Percentiles rank a stretch among this genome's conserved stretches.
Evolutionary conservation across 192 early-diverging fungal species (phyloP).

Genomic region (Chytriomyces sp.): DNA sequence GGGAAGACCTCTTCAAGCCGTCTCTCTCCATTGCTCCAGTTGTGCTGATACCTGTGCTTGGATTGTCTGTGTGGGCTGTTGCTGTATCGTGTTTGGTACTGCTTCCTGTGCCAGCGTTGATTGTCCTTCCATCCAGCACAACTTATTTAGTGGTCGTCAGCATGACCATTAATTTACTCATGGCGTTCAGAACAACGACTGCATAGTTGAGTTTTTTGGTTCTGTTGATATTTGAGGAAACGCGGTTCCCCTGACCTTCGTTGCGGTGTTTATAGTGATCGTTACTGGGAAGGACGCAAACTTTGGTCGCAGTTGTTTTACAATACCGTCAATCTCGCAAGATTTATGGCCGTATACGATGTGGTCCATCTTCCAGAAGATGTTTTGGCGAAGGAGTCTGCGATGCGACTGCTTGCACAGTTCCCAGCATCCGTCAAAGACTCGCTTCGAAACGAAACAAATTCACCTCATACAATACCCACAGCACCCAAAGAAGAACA

Average conservation of each 20-base stretch:
- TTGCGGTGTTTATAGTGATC: no score
- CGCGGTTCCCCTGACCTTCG: not conserved
- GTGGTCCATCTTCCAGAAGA: conserved; percentile 33
- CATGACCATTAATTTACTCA: conserved; percentile 51
- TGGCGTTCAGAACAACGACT: conserved; percentile 84
- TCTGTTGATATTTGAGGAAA: not conserved
- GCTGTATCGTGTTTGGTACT: no score
- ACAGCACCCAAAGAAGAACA: conserved; percentile 29
- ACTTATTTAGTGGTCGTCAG: not conserved
- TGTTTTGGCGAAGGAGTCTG: conserved; percentile 46
- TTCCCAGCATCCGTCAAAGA: conserved; percentile 81
- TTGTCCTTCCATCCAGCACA: not conserved
- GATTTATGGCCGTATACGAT: conserved; percentile 48
- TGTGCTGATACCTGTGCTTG: no score
- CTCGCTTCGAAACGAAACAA: conserved; percentile 62
- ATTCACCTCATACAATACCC: no score
- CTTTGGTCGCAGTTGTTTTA: conserved; percentile 76
- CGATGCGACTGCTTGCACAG: conserved; percentile 75
- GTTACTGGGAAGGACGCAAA: conserved; percentile 83
- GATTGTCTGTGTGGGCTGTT: no score
- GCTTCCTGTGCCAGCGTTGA: no score
- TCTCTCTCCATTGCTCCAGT: no score
- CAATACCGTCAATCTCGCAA: conserved; percentile 75
- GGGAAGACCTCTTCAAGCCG: no score
- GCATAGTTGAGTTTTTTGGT: conserved; percentile 43